phyloP scores from a whole-genome alignment of 1,284 basidiomycete genomes.

The Phylloporus gajari region DNA sequence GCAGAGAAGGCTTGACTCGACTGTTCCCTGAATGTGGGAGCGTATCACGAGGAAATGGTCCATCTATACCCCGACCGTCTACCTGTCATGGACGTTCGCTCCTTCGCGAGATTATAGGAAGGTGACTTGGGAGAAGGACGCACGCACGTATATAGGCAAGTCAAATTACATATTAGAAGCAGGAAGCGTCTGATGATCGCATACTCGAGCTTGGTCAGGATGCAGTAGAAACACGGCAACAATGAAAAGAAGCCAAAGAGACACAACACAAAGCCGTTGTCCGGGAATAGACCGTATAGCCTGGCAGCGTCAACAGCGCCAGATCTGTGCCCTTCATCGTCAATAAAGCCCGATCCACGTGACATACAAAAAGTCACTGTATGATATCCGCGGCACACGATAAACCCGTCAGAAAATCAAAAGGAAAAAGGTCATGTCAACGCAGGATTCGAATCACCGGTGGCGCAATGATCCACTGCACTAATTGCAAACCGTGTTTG shows the following conservation, averaged over 20 bases:
- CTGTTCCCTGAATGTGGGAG: too few species aligned
- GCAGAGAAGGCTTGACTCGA: too few species aligned
- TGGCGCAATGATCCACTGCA: constrained; percentile 61
- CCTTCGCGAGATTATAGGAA: too few species aligned
- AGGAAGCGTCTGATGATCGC: constrained; percentile 87
- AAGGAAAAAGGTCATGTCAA: constrained; percentile 3
- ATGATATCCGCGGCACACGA: constrained; percentile 87
- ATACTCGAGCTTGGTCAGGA: constrained; percentile 82
- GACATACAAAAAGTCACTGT: constrained; percentile 39
- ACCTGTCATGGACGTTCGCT: too few species aligned
- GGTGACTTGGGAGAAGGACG: too few species aligned
- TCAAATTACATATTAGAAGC: constrained; percentile 91
- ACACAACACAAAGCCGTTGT: constrained; percentile 79
- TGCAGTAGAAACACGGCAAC: constrained; percentile 93
- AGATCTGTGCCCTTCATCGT: constrained; percentile 56
- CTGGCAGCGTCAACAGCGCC: constrained; percentile 82
- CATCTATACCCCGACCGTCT: too few species aligned
- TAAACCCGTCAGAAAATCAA: constrained; percentile 79
- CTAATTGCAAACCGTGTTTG: constrained; percentile 59
- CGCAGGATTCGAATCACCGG: constrained; percentile 8
- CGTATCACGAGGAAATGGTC: too few species aligned
- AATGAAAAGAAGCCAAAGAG: constrained; percentile 91
- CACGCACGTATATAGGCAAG: constrained; percentile 84
- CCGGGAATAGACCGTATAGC: constrained; percentile 80
- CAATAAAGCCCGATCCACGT: not conserved